Percentiles rank a stretch among this genome's conserved stretches.
phyloP scores from a whole-genome alignment of 768 basidiomycete genomes.

The Coprinopsis cinerea region DNA sequence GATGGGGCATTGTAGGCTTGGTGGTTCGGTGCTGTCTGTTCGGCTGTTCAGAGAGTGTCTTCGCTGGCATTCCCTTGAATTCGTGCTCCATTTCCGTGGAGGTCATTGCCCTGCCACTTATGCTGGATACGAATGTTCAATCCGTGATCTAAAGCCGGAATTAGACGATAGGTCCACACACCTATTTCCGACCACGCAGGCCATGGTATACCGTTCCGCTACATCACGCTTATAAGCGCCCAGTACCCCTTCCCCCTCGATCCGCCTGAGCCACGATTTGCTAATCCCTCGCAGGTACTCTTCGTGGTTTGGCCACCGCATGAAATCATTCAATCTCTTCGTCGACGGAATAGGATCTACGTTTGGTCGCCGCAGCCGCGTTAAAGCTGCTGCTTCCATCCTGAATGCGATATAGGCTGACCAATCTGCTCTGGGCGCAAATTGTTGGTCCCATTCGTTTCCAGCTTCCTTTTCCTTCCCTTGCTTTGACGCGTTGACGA shows the following conservation, averaged over 20 bases:
- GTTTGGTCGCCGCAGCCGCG: constrained; percentile 2
- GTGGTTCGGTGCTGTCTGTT: constrained; percentile 13
- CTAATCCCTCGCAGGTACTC: constrained; percentile 69
- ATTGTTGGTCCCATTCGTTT: not conserved
- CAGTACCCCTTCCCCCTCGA: constrained; percentile 34
- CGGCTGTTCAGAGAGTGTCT: not conserved
- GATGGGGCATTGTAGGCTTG: constrained; percentile 30
- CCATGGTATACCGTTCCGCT: constrained; percentile 60
- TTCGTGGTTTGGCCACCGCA: constrained; percentile 66
- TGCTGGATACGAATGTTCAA: constrained; percentile 7
- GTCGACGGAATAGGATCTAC: not conserved
- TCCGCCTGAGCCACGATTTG: constrained; percentile 51
- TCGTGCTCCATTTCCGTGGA: constrained; percentile 68
- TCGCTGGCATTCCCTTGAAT: constrained; percentile 44
- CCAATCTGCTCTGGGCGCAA: constrained; percentile 57
- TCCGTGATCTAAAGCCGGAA: not conserved
- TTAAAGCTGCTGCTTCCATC: constrained; percentile 1
- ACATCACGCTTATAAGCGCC: constrained; percentile 39
- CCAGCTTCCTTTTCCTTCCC: not conserved
- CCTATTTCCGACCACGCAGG: constrained; percentile 73
- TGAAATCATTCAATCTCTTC: constrained; percentile 28
- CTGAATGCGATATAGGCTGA: constrained; percentile 40
- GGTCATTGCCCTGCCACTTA: constrained; percentile 69
- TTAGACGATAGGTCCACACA: constrained; percentile 21
- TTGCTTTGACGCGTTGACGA: constrained; percentile 11